Percentiles rank a stretch among this genome's conserved stretches.
Conservation (phyloP, 352 stramenopile species). For the Phytopythium ostracodes region DNA sequence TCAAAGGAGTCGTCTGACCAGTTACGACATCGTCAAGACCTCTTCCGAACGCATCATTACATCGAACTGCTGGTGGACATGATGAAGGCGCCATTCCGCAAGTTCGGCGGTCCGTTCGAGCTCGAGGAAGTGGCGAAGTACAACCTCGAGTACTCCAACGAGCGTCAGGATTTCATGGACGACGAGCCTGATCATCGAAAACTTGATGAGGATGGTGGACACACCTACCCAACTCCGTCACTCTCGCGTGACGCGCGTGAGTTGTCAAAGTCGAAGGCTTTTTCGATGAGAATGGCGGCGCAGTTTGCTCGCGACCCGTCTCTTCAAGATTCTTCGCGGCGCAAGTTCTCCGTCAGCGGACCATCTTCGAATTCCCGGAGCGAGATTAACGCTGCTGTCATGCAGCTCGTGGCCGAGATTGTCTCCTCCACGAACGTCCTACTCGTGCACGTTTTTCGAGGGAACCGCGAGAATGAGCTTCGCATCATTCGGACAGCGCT, state of each 20-base stretch:
- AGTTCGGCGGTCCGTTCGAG: conserved; percentile 55
- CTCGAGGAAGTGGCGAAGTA: conserved; percentile 50
- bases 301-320: conserved; percentile 8
- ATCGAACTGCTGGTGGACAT: conserved; percentile 62
- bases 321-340: conserved; percentile 20
- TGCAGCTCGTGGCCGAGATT: conserved; percentile 59
- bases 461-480: conserved; percentile 52
- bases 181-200: conserved; percentile 16
- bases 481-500: conserved; percentile 52
- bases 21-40: conserved; percentile 35
- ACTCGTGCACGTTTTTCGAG: conserved; percentile 58
- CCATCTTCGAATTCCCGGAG: conserved; percentile 9
- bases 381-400: conserved; percentile 31
- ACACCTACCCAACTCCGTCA: background rate
- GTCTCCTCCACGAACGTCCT: conserved; percentile 50
- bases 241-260: background rate
- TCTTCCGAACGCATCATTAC: conserved; percentile 56
- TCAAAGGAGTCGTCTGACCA: conserved; percentile 19
- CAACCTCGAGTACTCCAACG: conserved; percentile 39
- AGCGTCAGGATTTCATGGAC: conserved; percentile 7
- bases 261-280: background rate
- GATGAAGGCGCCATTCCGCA: conserved; percentile 57
- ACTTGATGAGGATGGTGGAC: too few species aligned
- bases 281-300: background rate
- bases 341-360: conserved; percentile 20